Base-by-base conservation (phyloP, 2,329 filamentous ascomycete genomes). In the Xenosphaeropsis pyriputrescens region DNA sequence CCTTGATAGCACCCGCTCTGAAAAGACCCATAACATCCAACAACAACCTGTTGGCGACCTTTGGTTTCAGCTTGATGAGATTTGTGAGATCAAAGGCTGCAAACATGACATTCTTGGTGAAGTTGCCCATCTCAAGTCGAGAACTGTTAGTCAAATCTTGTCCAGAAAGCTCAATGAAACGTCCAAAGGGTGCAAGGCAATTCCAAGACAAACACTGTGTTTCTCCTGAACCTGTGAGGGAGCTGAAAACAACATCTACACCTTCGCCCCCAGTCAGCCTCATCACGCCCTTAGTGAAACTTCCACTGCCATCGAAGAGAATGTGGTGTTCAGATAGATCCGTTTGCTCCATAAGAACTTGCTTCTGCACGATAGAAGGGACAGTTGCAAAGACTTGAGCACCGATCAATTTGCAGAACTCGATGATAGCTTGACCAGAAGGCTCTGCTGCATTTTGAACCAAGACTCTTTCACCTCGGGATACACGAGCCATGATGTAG, bases 91-190 rank as follows among this genome's bases (percentile, higher is more conserved):
- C 39, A 12, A 41, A 29, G 6, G 35, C 36, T n/a, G 19, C 14
- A 26, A 29, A 41, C 6, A 36, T 31, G 11, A 18, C 17, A 32
- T 46, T 47, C 4, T 39, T 22, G 8, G 45, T 36, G 33, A 50
- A 48, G 12, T 40, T 35, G 12, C 41, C 39, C 45, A 47, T 45
- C 2, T 40, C 32, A 12, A 49, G 18, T 12, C 7, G 22, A 15
- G 44, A 37, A 3, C 43, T 36, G 35, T 42, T 39, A 9, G 42
- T 38, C 7, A 51, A 47, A 34, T 61, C 58, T 1, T 48, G 49
- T 32, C 55, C 55, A 1, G 57, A 55, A 13, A 62, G 49, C 34
- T 63, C 60, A 0, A 63, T 35, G 29, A 63, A 58, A 0, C 52
- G 43, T 1, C 60, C 60, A 39, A 56, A 57, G 0, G 38, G 35